Evolutionary conservation across 1,284 basidiomycete species (phyloP).

Genomic region (Cutaneotrichosporon sp.): DNA sequence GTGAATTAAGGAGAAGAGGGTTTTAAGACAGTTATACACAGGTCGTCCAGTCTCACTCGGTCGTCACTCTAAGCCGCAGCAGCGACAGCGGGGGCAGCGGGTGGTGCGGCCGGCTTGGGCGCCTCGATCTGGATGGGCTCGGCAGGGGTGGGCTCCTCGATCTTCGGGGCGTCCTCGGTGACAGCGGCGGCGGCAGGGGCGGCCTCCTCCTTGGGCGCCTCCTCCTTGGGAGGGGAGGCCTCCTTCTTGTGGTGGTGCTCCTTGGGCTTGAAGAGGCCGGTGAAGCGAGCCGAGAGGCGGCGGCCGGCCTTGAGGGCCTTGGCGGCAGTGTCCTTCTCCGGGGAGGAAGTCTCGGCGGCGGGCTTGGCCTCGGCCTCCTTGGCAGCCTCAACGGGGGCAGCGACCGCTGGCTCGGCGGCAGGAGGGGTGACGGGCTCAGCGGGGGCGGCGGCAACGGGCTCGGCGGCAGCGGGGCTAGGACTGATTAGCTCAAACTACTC

Average conservation of each 20-base stretch:
- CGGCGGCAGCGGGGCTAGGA: conserved; percentile 30
- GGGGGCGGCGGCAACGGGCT: conserved; percentile 29
- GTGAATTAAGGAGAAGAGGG: conserved; percentile 22
- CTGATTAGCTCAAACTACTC: conserved; percentile 1
- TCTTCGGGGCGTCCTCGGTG: conserved; percentile 44
- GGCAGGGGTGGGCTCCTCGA: conserved; percentile 39
- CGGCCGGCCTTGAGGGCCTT: conserved; percentile 45
- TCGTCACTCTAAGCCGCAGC: conserved; percentile 36
- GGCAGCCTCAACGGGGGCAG: conserved; percentile 7
- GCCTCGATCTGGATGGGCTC: conserved; percentile 49
- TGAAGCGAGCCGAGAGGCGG: conserved; percentile 49
- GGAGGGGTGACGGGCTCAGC: conserved; percentile 31
- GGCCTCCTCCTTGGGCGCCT: conserved; percentile 26
- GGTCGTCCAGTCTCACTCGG: conserved; percentile 19
- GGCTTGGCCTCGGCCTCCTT: conserved; percentile 12
- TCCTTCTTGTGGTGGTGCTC: conserved; percentile 23
- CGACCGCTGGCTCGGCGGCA: conserved; percentile 10
- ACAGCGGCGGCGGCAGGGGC: conserved; percentile 27
- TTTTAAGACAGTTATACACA: conserved; percentile 25
- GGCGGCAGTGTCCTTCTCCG: conserved; percentile 17
- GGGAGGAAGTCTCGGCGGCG: conserved; percentile 4
- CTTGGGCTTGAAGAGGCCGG: conserved; percentile 40
- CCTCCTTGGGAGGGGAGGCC: conserved; percentile 18
- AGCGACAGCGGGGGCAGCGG: conserved; percentile 38
- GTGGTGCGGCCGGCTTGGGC: conserved; percentile 32